Conservation (phyloP, 768 basidiomycete genomes). For the Tulasnella sp. region DNA sequence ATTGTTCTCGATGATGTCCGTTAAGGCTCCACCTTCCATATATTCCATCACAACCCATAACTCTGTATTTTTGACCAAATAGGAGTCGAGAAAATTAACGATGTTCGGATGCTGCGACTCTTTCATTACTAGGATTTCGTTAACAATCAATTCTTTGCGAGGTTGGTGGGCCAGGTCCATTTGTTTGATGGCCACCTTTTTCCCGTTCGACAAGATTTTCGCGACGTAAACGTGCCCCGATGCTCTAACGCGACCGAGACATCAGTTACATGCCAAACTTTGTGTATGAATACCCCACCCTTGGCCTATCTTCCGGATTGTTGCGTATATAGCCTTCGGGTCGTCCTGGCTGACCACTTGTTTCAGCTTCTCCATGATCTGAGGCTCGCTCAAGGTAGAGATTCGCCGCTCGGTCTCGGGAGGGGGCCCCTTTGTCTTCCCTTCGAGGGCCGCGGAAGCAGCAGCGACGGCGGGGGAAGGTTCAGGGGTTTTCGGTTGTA, state of each 20-base stretch:
- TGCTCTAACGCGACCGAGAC: conserved; percentile 46
- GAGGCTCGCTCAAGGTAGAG: conserved; percentile 92
- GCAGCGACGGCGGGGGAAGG: conserved; percentile 50
- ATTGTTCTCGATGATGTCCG: conserved; percentile 97
- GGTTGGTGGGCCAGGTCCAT: conserved; percentile 95
- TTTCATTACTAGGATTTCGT: conserved; percentile 98
- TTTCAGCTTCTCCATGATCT: conserved; percentile 96
- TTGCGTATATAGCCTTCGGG: conserved; percentile 82
- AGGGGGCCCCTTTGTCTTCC: conserved; percentile 44
- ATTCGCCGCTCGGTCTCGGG: conserved; percentile 68
- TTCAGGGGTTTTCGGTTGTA: conserved; percentile 60
- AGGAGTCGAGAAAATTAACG: conserved; percentile 89
- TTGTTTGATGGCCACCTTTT: conserved; percentile 95
- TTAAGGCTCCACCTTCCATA: conserved; percentile 96
- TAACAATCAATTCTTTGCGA: conserved; percentile 94
- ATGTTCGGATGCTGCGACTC: conserved; percentile 96
- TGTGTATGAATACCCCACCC: conserved; percentile 54
- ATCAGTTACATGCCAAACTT: conserved; percentile 6
- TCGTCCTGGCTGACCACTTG: conserved; percentile 81
- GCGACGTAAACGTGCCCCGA: conserved; percentile 98
- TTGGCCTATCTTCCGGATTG: conserved; percentile 98
- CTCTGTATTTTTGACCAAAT: conserved; percentile 78
- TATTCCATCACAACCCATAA: conserved; percentile 99
- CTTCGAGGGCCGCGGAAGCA: conserved; percentile 54
- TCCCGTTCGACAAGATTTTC: conserved; percentile 72